Evolutionary conservation across 768 basidiomycete genomes (phyloP), one percentile per base, ranked within the genome.

Genomic region (Suillus cothurnatus): DNA sequence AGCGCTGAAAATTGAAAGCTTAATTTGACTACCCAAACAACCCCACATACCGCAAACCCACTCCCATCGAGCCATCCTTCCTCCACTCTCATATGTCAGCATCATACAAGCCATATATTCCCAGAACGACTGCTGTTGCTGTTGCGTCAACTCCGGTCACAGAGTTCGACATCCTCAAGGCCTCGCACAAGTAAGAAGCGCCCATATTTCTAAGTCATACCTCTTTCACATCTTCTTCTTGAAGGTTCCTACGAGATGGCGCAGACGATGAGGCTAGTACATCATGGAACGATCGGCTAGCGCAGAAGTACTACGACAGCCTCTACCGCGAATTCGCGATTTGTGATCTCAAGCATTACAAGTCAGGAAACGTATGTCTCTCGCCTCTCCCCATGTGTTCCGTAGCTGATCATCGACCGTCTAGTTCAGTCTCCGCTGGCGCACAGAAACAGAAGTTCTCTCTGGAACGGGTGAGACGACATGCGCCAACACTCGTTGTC

Each of bases 281-380:
- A 31, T 80, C 86, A 1, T 99, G 95, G 93, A 88, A 96, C 71
- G 93, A 96, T 56, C 82, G 88, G 66, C 81, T 99, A 32, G 96
- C 97, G 0, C 81, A 84, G 66, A 96, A 95, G 71, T 98, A 96
- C 80, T 96, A 99, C 71, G 80, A 84, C 15, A 92, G 79, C 69
- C 85, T 99, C 4, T 97, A 94, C 75, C 91, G 94, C 67, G 96
- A 99, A 76, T 99, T 90, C 71, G 94, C 93, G 0, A 81, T 95
- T 26, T 95, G 93, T 73, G 94, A 98, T 77, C 80, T 98, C 66
- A 98, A 98, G 80, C 97, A 98, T 73, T 97, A 93, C 82, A 97
- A 95, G 79, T 88, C 91, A 0, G 93, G 94, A 19, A 91, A 92
- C 66, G 94, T 96, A 67, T 68, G 89, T 74, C 32, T 28, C 41